Base-by-base conservation (phyloP, 192 early-diverging fungal species). In the Oehlia diaphana region DNA sequence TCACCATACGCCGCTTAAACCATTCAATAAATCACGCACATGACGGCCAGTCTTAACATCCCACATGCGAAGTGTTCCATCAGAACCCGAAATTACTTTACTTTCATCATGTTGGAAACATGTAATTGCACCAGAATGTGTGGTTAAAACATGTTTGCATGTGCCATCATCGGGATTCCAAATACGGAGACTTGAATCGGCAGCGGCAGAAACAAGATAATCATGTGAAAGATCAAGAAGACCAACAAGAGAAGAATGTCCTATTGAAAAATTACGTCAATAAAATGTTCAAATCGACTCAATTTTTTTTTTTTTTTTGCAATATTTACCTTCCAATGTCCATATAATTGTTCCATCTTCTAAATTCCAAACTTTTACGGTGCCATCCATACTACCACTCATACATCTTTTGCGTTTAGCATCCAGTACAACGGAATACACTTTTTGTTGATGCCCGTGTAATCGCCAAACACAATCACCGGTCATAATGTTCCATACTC, bases 61-160 rank as follows among this genome's bases (percentile, higher is more conserved):
- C 97, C 98, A 99, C 79, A 99, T 89, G 82, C 99, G 99, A 35
- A 99, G 88, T 0, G 95, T 95, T 8, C 93, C 94, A 76, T 97
- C 98, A 4, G 95, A 95, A 3, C 98, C 98, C 19, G 95, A 96
- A 37, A 99, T 95, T 23, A 99, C 93, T 66, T 98, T 97, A 42
- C 90, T 87, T 13, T 89, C 90, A 82, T 99, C 98, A 82, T 98
- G 95, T 82, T 99, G 97, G 86, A 99, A 98, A 79, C 97, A 99
- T 3, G 98, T 99, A 65, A 99, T 99, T 10, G 98, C 97, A 39
- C 89, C 94, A 42, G 81, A 81, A 81, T 95, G 96, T n/a, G 88
- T 96, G 53, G 88, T 92, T 74, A 92, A 89, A 63, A 89, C 86
- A 88, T 91, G 89, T 81, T 94, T 74, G 79, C 88, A 89, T 8